phyloP scores from a whole-genome alignment of 2,329 filamentous ascomycete species.

The Venturia effusa region DNA sequence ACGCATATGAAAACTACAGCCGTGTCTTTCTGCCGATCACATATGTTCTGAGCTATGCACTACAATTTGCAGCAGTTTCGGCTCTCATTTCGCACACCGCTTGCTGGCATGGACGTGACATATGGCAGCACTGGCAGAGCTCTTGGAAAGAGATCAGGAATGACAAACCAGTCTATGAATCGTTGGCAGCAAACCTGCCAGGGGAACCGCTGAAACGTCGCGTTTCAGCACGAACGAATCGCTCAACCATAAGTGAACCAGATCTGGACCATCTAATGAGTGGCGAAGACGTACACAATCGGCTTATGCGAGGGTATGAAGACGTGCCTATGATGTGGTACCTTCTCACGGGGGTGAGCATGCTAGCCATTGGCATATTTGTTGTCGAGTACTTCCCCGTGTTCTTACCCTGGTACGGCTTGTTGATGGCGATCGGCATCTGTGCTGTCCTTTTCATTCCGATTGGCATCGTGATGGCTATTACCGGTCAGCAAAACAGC shows the following conservation, averaged over 20 bases:
- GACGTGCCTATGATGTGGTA: slow-evolving; percentile 80
- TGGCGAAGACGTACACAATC: slow-evolving; percentile 72
- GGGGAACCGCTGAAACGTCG: slow-evolving; percentile 1
- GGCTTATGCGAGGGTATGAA: slow-evolving; percentile 71
- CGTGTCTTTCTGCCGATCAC: slow-evolving; percentile 78
- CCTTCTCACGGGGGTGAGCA: slow-evolving; percentile 59
- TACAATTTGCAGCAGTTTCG: slow-evolving; percentile 75
- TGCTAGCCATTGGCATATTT: slow-evolving; percentile 71
- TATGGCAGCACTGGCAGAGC: slow-evolving; percentile 63
- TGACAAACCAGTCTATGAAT: slow-evolving; percentile 22
- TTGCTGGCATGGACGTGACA: slow-evolving; percentile 78
- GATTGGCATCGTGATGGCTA: slow-evolving; percentile 86
- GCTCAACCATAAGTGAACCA: slow-evolving; percentile 23
- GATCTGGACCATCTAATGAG: slow-evolving; percentile 45
- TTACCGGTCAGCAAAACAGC: slow-evolving; percentile 80
- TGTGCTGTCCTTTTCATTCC: slow-evolving; percentile 78
- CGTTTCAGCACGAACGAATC: slow-evolving; percentile 13
- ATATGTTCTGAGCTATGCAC: slow-evolving; percentile 75
- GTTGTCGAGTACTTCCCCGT: slow-evolving; percentile 78
- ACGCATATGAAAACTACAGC: slow-evolving; percentile 71
- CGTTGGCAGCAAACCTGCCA: slow-evolving; percentile 2
- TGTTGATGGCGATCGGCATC: slow-evolving; percentile 67
- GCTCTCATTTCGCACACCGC: slow-evolving; percentile 70
- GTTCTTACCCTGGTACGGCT: slow-evolving; percentile 76
- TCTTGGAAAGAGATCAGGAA: slow-evolving; percentile 53